Conservation (phyloP, 208 protist species). For the Blastocrithidia nonstop region DNA sequence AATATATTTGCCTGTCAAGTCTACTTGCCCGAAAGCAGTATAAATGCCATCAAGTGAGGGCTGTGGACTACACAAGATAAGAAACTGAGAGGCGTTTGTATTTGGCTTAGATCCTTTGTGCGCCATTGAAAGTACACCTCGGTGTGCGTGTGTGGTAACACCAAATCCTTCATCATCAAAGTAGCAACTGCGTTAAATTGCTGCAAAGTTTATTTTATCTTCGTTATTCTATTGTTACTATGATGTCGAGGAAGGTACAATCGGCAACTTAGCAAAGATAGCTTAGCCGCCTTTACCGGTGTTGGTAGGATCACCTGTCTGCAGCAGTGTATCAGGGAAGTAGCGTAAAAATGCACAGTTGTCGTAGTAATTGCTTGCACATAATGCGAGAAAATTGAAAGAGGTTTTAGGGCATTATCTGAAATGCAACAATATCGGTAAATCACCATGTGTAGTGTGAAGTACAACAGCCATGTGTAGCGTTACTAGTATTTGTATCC, state of each 20-base stretch:
- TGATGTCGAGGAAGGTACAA: not conserved
- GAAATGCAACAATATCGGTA: conserved; percentile 52
- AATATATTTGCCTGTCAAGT: conserved; percentile 18
- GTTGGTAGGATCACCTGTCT: conserved; percentile 85
- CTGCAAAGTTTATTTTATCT: not conserved
- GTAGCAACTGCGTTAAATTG: conserved; percentile 13
- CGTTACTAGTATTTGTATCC: no score
- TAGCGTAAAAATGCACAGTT: conserved; percentile 88
- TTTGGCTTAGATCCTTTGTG: conserved; percentile 77
- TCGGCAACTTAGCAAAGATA: conserved; percentile 60
- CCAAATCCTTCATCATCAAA: conserved; percentile 86
- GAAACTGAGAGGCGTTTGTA: conserved; percentile 87
- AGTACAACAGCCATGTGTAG: conserved; percentile 50
- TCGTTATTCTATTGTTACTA: not conserved
- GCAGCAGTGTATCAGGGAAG: conserved; percentile 85
- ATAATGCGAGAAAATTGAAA: conserved; percentile 95
- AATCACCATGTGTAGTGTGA: conserved; percentile 46
- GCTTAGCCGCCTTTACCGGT: conserved; percentile 90
- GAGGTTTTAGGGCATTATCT: conserved; percentile 66
- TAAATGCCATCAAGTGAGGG: conserved; percentile 76
- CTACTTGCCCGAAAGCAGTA: conserved; percentile 91
- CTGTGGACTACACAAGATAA: conserved; percentile 50
- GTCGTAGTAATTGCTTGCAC: conserved; percentile 89
- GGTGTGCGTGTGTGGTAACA: conserved; percentile 58
- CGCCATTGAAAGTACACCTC: conserved; percentile 91